Conservation (phyloP, 2,329 filamentous ascomycete species). For the Madurella fahalii region DNA sequence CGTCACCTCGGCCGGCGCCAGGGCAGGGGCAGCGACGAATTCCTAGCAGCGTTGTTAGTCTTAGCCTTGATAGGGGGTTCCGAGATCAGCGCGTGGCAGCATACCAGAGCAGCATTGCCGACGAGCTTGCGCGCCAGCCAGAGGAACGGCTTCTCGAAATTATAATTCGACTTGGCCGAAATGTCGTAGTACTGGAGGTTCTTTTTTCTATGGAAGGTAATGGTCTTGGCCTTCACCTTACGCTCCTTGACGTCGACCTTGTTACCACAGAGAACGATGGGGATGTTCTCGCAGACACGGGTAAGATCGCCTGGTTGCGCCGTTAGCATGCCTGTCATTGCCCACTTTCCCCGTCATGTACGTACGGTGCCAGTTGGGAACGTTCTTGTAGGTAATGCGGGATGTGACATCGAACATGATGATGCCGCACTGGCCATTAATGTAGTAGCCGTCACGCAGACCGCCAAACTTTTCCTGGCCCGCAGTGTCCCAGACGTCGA, state of each 20-base stretch:
- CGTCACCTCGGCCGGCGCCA: slow-evolving; percentile 87
- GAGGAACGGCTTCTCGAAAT: slow-evolving; percentile 99
- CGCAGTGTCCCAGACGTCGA: slow-evolving; percentile 99
- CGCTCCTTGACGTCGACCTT: slow-evolving; percentile 99
- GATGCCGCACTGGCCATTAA: slow-evolving; percentile 99
- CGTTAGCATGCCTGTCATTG: not conserved
- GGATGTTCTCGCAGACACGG: slow-evolving; percentile 98
- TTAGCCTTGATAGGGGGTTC: slow-evolving; percentile 15
- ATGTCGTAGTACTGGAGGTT: slow-evolving; percentile 99
- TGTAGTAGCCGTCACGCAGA: slow-evolving; percentile 99
- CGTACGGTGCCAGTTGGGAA: slow-evolving; percentile 99
- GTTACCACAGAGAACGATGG: slow-evolving; percentile 97
- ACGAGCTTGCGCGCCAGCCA: slow-evolving; percentile 99
- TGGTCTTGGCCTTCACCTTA: slow-evolving; percentile 99
- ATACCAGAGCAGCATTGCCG: slow-evolving; percentile 80
- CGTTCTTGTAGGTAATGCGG: slow-evolving; percentile 99
- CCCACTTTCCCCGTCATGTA: slow-evolving; percentile 28
- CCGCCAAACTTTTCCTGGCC: slow-evolving; percentile 99
- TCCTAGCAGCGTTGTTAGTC: slow-evolving; percentile 55
- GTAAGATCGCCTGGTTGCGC: slow-evolving; percentile 75
- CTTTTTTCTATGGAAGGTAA: slow-evolving; percentile 99
- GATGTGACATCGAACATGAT: slow-evolving; percentile 99
- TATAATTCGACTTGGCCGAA: slow-evolving; percentile 99
- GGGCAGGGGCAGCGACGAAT: slow-evolving; percentile 91
- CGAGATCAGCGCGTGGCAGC: slow-evolving; percentile 31